A percentile compares a stretch with the other conserved stretches of the same genome.
These are phyloP conservation scores for Cystoderma amianthinum DNA, from an alignment of 768 basidiomycete genomes.

Conservation along the genomic window DNA sequence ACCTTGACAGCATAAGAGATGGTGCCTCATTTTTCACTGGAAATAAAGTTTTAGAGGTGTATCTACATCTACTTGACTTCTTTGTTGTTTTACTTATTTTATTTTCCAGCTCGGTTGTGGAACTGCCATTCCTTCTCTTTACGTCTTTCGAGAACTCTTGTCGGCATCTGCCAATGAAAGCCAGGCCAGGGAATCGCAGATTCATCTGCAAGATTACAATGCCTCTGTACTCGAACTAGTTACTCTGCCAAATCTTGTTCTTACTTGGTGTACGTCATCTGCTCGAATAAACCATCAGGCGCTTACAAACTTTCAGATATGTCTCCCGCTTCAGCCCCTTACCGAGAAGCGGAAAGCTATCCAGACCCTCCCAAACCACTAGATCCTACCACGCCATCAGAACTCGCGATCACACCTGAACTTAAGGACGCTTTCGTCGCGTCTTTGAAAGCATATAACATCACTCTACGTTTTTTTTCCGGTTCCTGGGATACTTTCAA, in stretches of 20 bases:
- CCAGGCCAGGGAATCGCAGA: slow-evolving; percentile 26
- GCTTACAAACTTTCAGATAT: slow-evolving; percentile 35
- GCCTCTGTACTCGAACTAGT: slow-evolving; percentile 70
- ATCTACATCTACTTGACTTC: slow-evolving; percentile 8
- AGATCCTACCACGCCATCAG: slow-evolving; percentile 34
- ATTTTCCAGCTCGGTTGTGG: slow-evolving; percentile 93
- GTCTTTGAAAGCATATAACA: slow-evolving; percentile 44
- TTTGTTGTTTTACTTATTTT: not conserved
- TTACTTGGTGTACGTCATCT: slow-evolving; percentile 69
- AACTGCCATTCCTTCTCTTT: slow-evolving; percentile 79
- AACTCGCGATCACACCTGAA: slow-evolving; percentile 58
- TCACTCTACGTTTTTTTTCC: slow-evolving; percentile 69
- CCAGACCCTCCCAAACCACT: slow-evolving; percentile 7
- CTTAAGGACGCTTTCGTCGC: slow-evolving; percentile 59
- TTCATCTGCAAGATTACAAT: slow-evolving; percentile 94
- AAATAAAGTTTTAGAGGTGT: slow-evolving; percentile 67
- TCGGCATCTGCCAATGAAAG: slow-evolving; percentile 16
- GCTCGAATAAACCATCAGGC: slow-evolving; percentile 1
- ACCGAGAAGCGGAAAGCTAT: slow-evolving; percentile 29
- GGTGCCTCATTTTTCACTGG: slow-evolving; percentile 23
- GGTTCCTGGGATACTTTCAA: slow-evolving; percentile 74
- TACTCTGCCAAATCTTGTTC: slow-evolving; percentile 70
- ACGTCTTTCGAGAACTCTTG: slow-evolving; percentile 60
- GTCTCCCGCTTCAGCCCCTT: slow-evolving; percentile 48
- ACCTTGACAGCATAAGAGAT: slow-evolving; percentile 34